Evolutionary conservation across 805 yeast species (phyloP).

Genomic region (Grigorovia yakushimaensis): DNA sequence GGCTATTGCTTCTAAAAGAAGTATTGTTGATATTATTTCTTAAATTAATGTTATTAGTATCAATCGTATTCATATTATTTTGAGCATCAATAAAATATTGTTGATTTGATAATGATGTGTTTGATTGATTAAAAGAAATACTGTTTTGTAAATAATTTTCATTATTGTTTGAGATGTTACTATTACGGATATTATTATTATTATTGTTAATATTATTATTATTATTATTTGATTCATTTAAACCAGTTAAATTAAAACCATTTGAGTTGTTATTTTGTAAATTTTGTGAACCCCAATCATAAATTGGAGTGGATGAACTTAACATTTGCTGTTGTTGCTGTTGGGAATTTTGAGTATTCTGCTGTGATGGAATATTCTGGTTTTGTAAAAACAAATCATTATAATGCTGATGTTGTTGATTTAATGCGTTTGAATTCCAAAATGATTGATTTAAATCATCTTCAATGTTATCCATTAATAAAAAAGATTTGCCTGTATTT

Average conservation of each 20-base stretch:
- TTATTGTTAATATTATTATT: background rate
- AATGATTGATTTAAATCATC: conserved; percentile 25
- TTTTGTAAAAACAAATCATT: background rate
- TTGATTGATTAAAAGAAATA: background rate
- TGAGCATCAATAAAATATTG: background rate
- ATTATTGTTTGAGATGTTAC: background rate
- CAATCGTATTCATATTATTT: too few relatives aligned
- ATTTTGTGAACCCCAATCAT: conserved; percentile 22
- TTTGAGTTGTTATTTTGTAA: background rate
- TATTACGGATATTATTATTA: background rate
- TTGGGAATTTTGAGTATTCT: conserved; percentile 5
- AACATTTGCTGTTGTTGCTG: conserved; percentile 6
- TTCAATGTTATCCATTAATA: conserved; percentile 31
- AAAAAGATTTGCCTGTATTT: conserved; percentile 25
- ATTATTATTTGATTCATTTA: background rate
- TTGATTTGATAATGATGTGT: conserved; percentile 1
- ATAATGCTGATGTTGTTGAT: conserved; percentile 2
- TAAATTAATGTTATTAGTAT: background rate
- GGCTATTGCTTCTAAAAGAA: background rate
- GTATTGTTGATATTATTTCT: background rate
- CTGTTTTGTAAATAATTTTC: background rate
- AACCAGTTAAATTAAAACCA: background rate
- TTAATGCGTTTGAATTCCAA: conserved; percentile 27
- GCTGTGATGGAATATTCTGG: conserved; percentile 6
- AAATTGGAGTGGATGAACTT: conserved; percentile 18